These are phyloP conservation scores for Macrolepiota dolichaula DNA, from an alignment of 768 basidiomycete species.

Conservation along the genomic window DNA sequence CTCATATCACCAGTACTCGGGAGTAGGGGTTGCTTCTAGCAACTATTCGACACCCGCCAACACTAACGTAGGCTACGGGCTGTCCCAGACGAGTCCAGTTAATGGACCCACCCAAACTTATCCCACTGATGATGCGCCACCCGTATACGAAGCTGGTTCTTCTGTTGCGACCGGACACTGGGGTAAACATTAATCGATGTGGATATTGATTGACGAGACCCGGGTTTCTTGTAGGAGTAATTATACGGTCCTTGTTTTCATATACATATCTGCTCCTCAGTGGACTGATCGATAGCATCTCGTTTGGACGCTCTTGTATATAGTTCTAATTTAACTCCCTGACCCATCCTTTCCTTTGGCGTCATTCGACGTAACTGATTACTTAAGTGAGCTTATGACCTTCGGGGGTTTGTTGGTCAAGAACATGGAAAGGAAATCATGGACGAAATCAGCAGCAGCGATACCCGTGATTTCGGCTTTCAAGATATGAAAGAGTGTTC, in stretches of 20 bases:
- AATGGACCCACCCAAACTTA: slow-evolving; percentile 30
- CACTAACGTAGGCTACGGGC: slow-evolving; percentile 26
- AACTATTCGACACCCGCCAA: slow-evolving; percentile 37
- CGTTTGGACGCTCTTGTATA: neutral
- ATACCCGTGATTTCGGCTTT: slow-evolving; percentile 66
- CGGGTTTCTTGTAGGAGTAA: neutral
- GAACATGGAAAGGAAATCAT: slow-evolving; percentile 66
- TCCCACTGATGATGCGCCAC: slow-evolving; percentile 55
- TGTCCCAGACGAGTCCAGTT: slow-evolving; percentile 33
- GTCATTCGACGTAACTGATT: neutral
- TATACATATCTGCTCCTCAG: neutral
- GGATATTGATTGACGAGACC: neutral
- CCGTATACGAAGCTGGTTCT: slow-evolving; percentile 58
- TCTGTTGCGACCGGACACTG: slow-evolving; percentile 49
- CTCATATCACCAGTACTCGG: slow-evolving; percentile 18
- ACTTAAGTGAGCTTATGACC: neutral
- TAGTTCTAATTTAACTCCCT: neutral
- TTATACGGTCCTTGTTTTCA: neutral
- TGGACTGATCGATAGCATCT: neutral
- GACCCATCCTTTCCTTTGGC: neutral
- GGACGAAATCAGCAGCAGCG: slow-evolving; percentile 65
- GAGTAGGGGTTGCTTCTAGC: slow-evolving; percentile 20
- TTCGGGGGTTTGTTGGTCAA: slow-evolving; percentile 9
- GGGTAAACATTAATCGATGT: slow-evolving; percentile 36
- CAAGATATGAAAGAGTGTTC: neutral